Conservation (phyloP, 164 flowering plant species). For the Umbellularia californica region DNA sequence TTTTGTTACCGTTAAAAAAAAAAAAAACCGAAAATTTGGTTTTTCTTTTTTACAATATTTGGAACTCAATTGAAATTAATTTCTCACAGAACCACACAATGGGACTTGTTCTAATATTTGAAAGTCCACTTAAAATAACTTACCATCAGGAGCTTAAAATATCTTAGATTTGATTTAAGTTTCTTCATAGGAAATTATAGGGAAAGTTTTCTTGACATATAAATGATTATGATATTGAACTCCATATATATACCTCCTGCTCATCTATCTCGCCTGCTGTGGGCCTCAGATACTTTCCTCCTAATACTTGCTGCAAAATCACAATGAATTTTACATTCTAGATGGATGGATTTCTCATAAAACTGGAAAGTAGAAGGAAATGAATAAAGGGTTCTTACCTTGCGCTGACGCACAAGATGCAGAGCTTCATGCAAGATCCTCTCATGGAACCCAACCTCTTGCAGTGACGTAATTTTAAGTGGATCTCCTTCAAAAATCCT, state of each 20-base stretch:
- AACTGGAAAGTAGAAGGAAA: background rate
- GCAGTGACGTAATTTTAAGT: background rate
- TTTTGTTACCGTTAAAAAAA: no score
- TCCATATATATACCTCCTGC: background rate
- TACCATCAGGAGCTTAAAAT: no score
- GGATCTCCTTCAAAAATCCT: slow-evolving; percentile 10
- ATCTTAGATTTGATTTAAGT: background rate
- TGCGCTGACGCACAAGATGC: background rate
- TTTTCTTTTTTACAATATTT: no score
- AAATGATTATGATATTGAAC: background rate
- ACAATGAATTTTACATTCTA: background rate
- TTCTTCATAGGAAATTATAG: background rate
- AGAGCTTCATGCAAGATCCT: slow-evolving; percentile 2
- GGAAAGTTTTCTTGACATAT: background rate
- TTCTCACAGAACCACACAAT: background rate
- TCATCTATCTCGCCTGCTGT: background rate
- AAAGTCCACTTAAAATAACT: background rate
- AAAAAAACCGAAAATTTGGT: no score
- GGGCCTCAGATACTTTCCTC: background rate
- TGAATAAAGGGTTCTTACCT: background rate
- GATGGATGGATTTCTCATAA: background rate
- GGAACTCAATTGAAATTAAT: no score
- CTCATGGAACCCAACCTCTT: slow-evolving; percentile 5
- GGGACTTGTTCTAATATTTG: background rate
- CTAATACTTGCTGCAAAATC: background rate